phyloP scores from a whole-genome alignment of 331 rosid genomes.

The Malus hybrid region DNA sequence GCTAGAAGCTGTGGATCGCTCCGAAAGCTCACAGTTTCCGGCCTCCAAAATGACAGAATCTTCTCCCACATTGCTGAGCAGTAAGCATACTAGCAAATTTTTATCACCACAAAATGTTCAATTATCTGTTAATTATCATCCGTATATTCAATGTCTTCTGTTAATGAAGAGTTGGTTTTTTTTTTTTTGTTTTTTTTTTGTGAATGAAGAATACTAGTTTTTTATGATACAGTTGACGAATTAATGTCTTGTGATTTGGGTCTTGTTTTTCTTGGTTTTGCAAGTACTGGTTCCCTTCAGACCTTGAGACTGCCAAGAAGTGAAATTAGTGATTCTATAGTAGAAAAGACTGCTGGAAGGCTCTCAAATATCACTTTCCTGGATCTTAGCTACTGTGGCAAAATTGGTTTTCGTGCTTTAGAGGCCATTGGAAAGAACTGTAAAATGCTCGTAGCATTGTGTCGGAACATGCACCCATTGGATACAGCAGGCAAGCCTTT shows the following conservation, averaged over 20 bases:
- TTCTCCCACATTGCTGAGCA: constrained; percentile 76
- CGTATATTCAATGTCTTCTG: not conserved
- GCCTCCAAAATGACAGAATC: constrained; percentile 45
- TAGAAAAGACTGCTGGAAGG: constrained; percentile 56
- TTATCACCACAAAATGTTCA: not conserved
- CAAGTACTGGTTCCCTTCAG: constrained; percentile 80
- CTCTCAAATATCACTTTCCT: constrained; percentile 64
- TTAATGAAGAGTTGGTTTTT: not conserved
- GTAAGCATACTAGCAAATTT: constrained; percentile 41
- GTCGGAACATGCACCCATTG: constrained; percentile 78
- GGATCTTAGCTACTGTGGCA: constrained; percentile 87
- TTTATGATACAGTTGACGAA: not conserved
- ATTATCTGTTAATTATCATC: not conserved
- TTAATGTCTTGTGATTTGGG: constrained; percentile 18
- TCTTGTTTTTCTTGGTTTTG: constrained; percentile 31
- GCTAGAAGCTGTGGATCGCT: constrained; percentile 73
- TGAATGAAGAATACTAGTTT: not conserved
- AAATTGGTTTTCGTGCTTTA: constrained; percentile 46
- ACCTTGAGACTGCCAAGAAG: constrained; percentile 70
- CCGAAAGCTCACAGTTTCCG: constrained; percentile 66
- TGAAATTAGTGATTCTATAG: constrained; percentile 43
- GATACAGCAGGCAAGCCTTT: constrained; percentile 63
- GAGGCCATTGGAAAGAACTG: constrained; percentile 86
- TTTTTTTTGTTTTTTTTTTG: not conserved
- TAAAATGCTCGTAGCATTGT: constrained; percentile 55